Evolutionary conservation across 106 monocot genomes (phyloP).

Genomic region (Allium cepa): DNA sequence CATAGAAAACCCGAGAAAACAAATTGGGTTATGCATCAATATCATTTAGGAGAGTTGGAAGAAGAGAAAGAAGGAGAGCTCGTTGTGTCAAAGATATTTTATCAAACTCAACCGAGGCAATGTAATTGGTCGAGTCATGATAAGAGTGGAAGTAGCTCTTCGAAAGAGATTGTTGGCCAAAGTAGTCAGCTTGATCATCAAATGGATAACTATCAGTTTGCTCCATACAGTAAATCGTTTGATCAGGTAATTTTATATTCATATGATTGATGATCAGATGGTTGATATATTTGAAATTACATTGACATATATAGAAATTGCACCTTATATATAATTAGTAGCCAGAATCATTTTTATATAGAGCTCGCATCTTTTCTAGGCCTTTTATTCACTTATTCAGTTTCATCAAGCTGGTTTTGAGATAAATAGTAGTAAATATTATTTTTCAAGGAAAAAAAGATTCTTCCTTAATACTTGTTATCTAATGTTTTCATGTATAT

Average conservation of each 20-base stretch:
- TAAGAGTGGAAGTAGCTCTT: conserved; percentile 41
- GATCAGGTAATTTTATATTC: conserved; percentile 45
- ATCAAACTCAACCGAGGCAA: conserved; percentile 95
- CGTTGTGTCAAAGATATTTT: conserved; percentile 94
- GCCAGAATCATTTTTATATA: too few species aligned
- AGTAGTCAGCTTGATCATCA: conserved; percentile 36
- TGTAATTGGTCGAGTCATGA: conserved; percentile 57
- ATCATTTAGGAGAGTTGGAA: conserved; percentile 71
- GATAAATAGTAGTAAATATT: too few species aligned
- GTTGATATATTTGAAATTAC: too few species aligned
- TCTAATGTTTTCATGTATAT: too few species aligned
- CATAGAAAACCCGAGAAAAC: conserved; percentile 88
- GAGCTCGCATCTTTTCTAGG: too few species aligned
- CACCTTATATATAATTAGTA: too few species aligned
- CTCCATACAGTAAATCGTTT: conserved; percentile 78
- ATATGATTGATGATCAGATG: too few species aligned
- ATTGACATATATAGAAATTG: too few species aligned
- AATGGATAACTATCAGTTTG: conserved; percentile 74
- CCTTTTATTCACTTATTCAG: too few species aligned
- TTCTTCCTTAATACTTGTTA: too few species aligned
- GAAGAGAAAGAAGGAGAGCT: conserved; percentile 96
- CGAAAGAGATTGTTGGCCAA: conserved; percentile 40
- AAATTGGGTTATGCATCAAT: conserved; percentile 99
- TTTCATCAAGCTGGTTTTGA: too few species aligned
- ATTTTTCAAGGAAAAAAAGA: too few species aligned